Percentiles rank a stretch among this genome's conserved stretches.
Evolutionary conservation across 2,329 filamentous ascomycete genomes (phyloP).

Genomic region (Verticillium longisporum): DNA sequence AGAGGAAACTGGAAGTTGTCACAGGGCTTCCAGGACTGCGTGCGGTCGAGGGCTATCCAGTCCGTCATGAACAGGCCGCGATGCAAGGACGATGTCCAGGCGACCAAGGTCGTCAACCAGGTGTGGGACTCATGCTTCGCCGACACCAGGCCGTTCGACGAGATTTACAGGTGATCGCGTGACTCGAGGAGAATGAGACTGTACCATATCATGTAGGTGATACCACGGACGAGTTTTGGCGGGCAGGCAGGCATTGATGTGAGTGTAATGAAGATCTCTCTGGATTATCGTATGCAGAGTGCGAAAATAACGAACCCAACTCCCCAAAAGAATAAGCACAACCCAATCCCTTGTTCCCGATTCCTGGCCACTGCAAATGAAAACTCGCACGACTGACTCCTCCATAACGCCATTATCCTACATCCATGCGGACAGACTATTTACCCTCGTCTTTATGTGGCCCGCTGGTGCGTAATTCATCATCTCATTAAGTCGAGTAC

Average conservation of each 20-base stretch:
- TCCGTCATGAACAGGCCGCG: slow-evolving; percentile 72
- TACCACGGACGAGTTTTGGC: slow-evolving; percentile 2
- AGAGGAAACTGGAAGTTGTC: slow-evolving; percentile 83
- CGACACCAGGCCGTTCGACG: slow-evolving; percentile 93
- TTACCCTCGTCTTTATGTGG: background rate
- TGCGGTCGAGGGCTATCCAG: slow-evolving; percentile 70
- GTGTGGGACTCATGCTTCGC: slow-evolving; percentile 98
- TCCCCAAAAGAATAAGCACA: slow-evolving; percentile 18
- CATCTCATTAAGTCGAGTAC: slow-evolving; percentile 17
- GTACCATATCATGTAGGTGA: slow-evolving; percentile 15
- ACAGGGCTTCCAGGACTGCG: slow-evolving; percentile 90
- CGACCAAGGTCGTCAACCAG: slow-evolving; percentile 82
- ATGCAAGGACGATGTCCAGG: slow-evolving; percentile 81
- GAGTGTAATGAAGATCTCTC: background rate
- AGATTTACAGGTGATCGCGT: slow-evolving; percentile 69
- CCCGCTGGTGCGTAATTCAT: slow-evolving; percentile 12
- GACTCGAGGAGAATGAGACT: slow-evolving; percentile 7
- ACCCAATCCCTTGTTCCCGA: slow-evolving; percentile 5
- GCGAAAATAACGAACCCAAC: slow-evolving; percentile 7
- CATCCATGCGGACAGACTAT: slow-evolving; percentile 4
- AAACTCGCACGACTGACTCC: background rate
- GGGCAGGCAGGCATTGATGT: background rate
- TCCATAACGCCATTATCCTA: slow-evolving; percentile 12
- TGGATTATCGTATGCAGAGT: slow-evolving; percentile 5
- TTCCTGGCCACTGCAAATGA: slow-evolving; percentile 1